Percentiles rank a stretch among this genome's conserved stretches.
Conservation (phyloP, 768 basidiomycete species). For the Lyophyllum decastes region DNA sequence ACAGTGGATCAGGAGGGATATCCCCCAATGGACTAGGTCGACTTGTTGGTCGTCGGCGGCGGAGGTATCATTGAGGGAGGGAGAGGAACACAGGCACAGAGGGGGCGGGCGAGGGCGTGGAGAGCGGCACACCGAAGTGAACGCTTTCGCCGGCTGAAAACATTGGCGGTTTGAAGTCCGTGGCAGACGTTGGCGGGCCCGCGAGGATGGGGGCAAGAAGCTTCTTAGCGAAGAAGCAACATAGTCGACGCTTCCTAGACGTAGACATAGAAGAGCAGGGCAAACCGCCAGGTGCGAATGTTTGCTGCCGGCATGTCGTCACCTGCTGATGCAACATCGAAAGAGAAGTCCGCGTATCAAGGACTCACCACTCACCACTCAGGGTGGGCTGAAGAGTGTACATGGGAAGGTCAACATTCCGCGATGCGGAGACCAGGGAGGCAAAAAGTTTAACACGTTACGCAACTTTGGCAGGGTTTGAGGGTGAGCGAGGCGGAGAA, state of each 20-base stretch:
- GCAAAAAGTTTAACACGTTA: not conserved
- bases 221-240: not conserved
- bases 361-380: not conserved
- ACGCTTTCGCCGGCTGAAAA: not conserved
- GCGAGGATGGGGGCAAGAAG: not conserved
- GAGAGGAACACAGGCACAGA: not conserved
- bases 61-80: not conserved
- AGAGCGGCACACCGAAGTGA: not conserved
- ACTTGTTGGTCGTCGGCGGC: constrained; percentile 1
- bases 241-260: constrained; percentile 5
- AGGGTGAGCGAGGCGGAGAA: constrained; percentile 3
- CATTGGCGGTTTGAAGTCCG: not conserved
- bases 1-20: constrained; percentile 5
- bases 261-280: not conserved
- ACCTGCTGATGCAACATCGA: not conserved
- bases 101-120: not conserved
- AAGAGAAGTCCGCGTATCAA: constrained; percentile 7
- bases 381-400: not conserved
- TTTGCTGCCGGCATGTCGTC: constrained; percentile 3
- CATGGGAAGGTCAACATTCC: not conserved
- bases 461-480: not conserved
- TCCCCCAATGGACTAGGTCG: constrained; percentile 15
- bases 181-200: constrained; percentile 1
- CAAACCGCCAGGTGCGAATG: not conserved
- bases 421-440: not conserved